These are phyloP conservation scores for Aspergillus ellipticus DNA, from an alignment of 495 filamentous ascomycete genomes.

Conservation along the genomic window DNA sequence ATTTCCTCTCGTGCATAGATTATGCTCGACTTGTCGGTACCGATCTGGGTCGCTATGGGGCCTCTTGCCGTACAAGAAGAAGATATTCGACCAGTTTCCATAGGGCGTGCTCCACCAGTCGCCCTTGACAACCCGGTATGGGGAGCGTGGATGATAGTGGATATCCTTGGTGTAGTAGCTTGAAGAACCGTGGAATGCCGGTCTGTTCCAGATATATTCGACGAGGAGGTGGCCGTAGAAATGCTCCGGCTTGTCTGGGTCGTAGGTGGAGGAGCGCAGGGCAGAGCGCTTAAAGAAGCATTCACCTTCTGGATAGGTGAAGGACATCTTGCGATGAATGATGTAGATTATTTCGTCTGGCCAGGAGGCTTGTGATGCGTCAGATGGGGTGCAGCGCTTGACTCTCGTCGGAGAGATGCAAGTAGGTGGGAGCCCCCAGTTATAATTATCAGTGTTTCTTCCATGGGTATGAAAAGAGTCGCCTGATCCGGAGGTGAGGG, in stretches of 20 bases:
- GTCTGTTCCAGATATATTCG: constrained; percentile 4
- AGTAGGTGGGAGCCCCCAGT: too few relatives aligned
- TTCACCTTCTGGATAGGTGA: constrained; percentile 5
- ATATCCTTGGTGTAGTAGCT: neutral
- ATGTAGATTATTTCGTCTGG: too few relatives aligned
- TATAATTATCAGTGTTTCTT: too few relatives aligned
- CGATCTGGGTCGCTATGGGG: neutral
- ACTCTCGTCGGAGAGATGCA: too few relatives aligned
- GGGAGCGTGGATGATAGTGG: neutral
- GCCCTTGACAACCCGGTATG: constrained; percentile 1
- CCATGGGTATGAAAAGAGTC: too few relatives aligned
- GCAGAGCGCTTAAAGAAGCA: constrained; percentile 8
- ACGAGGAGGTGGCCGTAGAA: neutral
- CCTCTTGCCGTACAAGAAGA: neutral
- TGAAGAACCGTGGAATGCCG: neutral
- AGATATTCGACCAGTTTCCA: neutral
- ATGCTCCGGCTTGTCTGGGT: constrained; percentile 3
- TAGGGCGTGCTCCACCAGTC: neutral
- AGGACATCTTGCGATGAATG: too few relatives aligned
- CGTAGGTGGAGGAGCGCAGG: neutral
- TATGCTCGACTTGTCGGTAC: neutral
- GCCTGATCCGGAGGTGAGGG: too few relatives aligned
- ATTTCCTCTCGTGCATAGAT: constrained; percentile 1
- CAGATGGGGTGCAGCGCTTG: too few relatives aligned
- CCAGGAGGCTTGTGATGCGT: too few relatives aligned